Conservation (phyloP, 2,329 filamentous ascomycete genomes). For the Parafenestella ontariensis region DNA sequence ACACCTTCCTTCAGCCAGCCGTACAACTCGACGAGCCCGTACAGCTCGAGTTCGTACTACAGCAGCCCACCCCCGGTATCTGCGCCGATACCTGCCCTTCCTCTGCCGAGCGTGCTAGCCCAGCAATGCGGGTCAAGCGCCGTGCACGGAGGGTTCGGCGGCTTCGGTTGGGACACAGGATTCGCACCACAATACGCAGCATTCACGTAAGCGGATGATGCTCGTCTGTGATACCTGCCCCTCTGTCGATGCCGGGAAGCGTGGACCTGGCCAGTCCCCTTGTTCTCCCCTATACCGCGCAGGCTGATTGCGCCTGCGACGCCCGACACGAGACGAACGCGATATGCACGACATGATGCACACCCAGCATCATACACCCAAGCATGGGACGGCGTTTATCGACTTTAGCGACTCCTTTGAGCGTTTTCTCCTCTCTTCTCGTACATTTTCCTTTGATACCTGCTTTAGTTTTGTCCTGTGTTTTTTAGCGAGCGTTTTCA, state of each 20-base stretch:
- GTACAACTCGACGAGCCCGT: slow-evolving; percentile 46
- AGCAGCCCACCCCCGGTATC: slow-evolving; percentile 78
- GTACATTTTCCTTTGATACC: slow-evolving; percentile 52
- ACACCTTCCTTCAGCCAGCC: slow-evolving; percentile 82
- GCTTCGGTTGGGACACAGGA: slow-evolving; percentile 88
- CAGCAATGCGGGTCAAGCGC: slow-evolving; percentile 79
- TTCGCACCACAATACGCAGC: slow-evolving; percentile 75
- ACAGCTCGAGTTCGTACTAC: slow-evolving; percentile 76
- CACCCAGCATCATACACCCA: slow-evolving; percentile 49
- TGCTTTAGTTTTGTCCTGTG: slow-evolving; percentile 49
- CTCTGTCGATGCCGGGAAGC: slow-evolving; percentile 44
- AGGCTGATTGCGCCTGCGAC: slow-evolving; percentile 49
- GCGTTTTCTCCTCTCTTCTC: slow-evolving; percentile 45
- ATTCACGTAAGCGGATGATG: slow-evolving; percentile 72
- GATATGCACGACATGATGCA: slow-evolving; percentile 53
- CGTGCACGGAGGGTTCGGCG: slow-evolving; percentile 67
- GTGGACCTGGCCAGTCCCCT: slow-evolving; percentile 54
- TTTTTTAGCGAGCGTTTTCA: slow-evolving; percentile 54
- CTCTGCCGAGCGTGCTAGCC: slow-evolving; percentile 85
- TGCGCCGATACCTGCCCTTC: slow-evolving; percentile 76
- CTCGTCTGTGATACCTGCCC: slow-evolving; percentile 31
- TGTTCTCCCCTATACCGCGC: slow-evolving; percentile 29
- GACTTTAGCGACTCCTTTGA: slow-evolving; percentile 51
- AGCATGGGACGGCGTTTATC: slow-evolving; percentile 65
- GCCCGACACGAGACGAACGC: slow-evolving; percentile 54